Evolutionary conservation across 768 basidiomycete species (phyloP).

Genomic region (Mycena filopes): DNA sequence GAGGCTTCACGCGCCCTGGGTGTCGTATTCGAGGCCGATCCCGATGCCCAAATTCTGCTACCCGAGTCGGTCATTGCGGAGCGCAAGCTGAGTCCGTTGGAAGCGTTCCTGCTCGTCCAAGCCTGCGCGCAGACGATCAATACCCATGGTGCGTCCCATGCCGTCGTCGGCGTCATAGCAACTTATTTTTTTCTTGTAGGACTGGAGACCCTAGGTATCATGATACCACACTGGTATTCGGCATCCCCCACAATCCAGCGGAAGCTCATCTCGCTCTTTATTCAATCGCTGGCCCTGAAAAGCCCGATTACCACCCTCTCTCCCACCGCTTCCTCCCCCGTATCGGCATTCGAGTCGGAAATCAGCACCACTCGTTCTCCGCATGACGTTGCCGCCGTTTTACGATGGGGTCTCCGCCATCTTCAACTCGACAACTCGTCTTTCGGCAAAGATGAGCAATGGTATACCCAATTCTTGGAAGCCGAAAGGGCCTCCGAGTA

Average conservation of each 20-base stretch:
- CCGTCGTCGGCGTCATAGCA: constrained; percentile 13
- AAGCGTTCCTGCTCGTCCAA: constrained; percentile 72
- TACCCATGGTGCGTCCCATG: constrained; percentile 63
- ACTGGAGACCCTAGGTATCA: constrained; percentile 83
- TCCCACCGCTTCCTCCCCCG: constrained; percentile 57
- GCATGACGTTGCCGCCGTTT: constrained; percentile 82
- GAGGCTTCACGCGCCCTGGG: constrained; percentile 60
- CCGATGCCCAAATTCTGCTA: constrained; percentile 57
- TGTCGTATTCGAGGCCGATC: constrained; percentile 69
- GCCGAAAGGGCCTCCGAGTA: constrained; percentile 70
- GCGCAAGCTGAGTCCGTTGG: constrained; percentile 67
- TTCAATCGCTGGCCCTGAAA: constrained; percentile 68
- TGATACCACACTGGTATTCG: constrained; percentile 89
- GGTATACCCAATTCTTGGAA: constrained; percentile 75
- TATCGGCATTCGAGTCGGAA: constrained; percentile 71
- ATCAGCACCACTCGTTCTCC: constrained; percentile 72
- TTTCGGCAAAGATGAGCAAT: constrained; percentile 71
- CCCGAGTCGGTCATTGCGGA: constrained; percentile 67
- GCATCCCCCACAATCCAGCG: constrained; percentile 77
- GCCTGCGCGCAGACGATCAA: constrained; percentile 76
- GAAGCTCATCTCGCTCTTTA: constrained; percentile 75
- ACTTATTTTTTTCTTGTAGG: constrained; percentile 52
- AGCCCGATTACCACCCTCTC: constrained; percentile 60
- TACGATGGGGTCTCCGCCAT: constrained; percentile 86
- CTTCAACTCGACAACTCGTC: constrained; percentile 66